Evolutionary conservation across 257 asterid genomes (phyloP), one percentile per base, ranked within the genome.

Genomic region (Scutellaria barbata): DNA sequence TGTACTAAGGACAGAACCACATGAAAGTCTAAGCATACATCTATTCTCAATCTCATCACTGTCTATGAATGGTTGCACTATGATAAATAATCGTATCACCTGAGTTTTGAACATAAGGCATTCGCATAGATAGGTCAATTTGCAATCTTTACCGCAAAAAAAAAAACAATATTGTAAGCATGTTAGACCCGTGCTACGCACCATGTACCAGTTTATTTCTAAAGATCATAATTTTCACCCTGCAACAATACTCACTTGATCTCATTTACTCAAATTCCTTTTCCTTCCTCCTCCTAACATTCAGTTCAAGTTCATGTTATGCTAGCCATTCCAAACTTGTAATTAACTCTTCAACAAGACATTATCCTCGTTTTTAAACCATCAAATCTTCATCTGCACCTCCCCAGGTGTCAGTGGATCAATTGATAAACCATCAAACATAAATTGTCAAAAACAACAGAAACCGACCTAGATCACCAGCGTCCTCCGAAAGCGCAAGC

Each of bases 401-500:
- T 37, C 45, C 30, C 6, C 50, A 9, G 30, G 17, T 1, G 53
- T 17, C 33, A 47, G 17, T 46, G n/a, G 7, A 18, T 25, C 37
- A 17, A 57, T 14, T 13, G 6, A 67, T 68, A 50, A 62, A 62
- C 35, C 46, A 57, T 58, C 35, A 74, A 17, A 13, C 47, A 42
- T 35, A 5, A 37, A 64, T 50, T 10, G 18, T 33, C 16, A 30
- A 41, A 10, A 16, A 13, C 3, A 30, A 62, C 7, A 3, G 22
- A 17, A 25, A 11, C 2, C 41, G 13, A 91, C 99, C 99, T 88
- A 75, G 78, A 84, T 85, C 93, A 47, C 96, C 98, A 52, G 96
- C 95, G 79, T 94, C 99, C 84, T 95, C 98, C n/a, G 98, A 85
- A 35, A 94, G 89, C 63, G 98, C 98, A 52, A 91, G 88, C 64